phyloP scores from a whole-genome alignment of 768 basidiomycete species.

The Exidia glandulosa region DNA sequence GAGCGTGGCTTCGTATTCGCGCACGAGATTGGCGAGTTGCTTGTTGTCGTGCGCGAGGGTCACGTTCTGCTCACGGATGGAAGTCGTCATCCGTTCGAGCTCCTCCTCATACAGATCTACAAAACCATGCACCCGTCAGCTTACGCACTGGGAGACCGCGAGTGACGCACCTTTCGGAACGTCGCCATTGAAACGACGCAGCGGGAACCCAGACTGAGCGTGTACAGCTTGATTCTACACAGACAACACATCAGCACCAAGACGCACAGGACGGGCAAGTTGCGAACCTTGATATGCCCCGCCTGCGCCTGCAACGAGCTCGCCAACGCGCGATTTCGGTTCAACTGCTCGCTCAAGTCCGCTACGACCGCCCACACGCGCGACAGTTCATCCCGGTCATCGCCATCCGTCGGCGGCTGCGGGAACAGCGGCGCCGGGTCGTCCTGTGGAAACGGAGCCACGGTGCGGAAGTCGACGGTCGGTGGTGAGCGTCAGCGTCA shows the following conservation, averaged over 20 bases:
- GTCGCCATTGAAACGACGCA: background rate
- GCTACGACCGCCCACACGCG: conserved; percentile 39
- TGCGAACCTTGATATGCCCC: conserved; percentile 61
- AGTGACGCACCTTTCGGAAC: background rate
- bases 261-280: background rate
- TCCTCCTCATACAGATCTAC: conserved; percentile 79
- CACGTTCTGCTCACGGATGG: conserved; percentile 75
- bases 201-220: background rate
- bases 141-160: background rate
- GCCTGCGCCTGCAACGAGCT: conserved; percentile 62
- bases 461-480: no score
- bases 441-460: background rate
- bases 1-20: conserved; percentile 93
- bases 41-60: conserved; percentile 87
- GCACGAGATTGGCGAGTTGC: conserved; percentile 79
- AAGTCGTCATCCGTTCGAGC: conserved; percentile 76
- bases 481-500: no score
- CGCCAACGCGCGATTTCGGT: conserved; percentile 63
- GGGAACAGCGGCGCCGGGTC: background rate
- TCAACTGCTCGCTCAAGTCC: conserved; percentile 76
- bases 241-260: background rate
- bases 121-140: background rate
- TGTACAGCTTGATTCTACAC: background rate
- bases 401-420: background rate
- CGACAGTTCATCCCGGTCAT: conserved; percentile 13